Base-by-base conservation (phyloP, 768 basidiomycete genomes). In the Pleurotus cornucopiae region DNA sequence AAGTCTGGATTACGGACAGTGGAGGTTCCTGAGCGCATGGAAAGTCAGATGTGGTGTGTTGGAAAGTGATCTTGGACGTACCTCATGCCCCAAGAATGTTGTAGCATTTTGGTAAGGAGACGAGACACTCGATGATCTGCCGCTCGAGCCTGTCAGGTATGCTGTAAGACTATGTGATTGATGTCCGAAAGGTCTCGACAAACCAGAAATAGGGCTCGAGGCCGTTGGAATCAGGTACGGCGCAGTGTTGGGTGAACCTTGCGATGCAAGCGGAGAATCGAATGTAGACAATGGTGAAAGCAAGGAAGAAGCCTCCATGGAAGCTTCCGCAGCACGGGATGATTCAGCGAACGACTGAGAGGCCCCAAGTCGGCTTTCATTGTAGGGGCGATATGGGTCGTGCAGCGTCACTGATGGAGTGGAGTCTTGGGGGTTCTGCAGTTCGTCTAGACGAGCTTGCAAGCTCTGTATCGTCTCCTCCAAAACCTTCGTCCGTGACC, bases 401-500 rank as follows among this genome's bases (percentile, higher is more conserved):
- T 79, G 70, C 7, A 85, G 71, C 13, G 74, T 72, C 20, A 85
- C 72, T 4, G 79, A 73, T 6, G 82, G 76, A 1, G 72, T 71
- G 5, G 70, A 67, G 9, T 71, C 71, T 2, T 76, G 76, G 0
- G 83, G 83, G 54, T 84, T 70, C 62, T 85, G 82, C 25, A 83
- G 68, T 58, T 85, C 83, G 47, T 72, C 71, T 6, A 89, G 70
- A 39, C 85, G 77, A 40, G 80, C 76, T 65, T 80, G 79, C 37
- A 88, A 69, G 26, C 79, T 73, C 0, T 75, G 70, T 20, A 88
- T 71, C 1, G 82, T 78, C 38, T 85, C 84, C 64, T 86, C 84
- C 16, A 89, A 67, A 4, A 75, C 71, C 62, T 84, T 76, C 2
- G 81, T 86, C 54, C 79, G 72, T 16, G 87, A 82, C 57, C 83